These are phyloP conservation scores for Blastobotrys chiropterorum DNA, from an alignment of 805 yeast species.

Conservation along the genomic window DNA sequence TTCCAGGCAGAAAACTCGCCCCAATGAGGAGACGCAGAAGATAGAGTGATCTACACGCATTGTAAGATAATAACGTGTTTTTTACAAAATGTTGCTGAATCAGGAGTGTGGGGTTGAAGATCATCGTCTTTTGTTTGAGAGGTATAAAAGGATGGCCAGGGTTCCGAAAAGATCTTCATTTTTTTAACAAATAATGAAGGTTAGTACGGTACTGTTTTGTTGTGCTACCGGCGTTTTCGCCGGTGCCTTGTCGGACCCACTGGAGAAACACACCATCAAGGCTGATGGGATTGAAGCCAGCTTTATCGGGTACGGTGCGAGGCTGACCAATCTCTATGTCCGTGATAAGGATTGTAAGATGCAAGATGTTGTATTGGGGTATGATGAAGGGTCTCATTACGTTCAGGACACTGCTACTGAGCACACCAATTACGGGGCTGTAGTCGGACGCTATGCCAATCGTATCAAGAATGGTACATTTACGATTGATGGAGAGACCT, in stretches of 20 bases:
- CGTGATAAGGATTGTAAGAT: constrained; percentile 1
- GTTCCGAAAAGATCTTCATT: neutral
- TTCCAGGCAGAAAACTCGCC: constrained; percentile 4
- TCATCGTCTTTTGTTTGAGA: neutral
- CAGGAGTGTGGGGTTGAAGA: neutral
- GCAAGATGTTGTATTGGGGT: constrained; percentile 5
- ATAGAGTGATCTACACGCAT: neutral
- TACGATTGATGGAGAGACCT: neutral
- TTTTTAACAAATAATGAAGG: neutral
- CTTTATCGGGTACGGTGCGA: constrained; percentile 7
- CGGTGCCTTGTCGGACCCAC: neutral
- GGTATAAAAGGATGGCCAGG: neutral
- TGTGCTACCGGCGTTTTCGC: neutral
- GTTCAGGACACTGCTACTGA: constrained; percentile 3
- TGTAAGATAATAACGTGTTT: neutral
- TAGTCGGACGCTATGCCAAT: constrained; percentile 8
- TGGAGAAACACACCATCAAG: constrained; percentile 5
- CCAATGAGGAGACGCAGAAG: constrained; percentile 4
- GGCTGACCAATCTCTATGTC: constrained; percentile 5
- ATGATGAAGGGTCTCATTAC: constrained; percentile 1
- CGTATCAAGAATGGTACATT: constrained; percentile 7
- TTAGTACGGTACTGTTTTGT: neutral
- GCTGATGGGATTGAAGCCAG: constrained; percentile 6
- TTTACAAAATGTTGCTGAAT: neutral
- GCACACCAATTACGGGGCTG: constrained; percentile 7